A percentile compares a stretch with the other conserved stretches of the same genome.
These are phyloP conservation scores for Chamaecyparis obtusa DNA, from an alignment of 75 land plant genomes.

Conservation along the genomic window DNA sequence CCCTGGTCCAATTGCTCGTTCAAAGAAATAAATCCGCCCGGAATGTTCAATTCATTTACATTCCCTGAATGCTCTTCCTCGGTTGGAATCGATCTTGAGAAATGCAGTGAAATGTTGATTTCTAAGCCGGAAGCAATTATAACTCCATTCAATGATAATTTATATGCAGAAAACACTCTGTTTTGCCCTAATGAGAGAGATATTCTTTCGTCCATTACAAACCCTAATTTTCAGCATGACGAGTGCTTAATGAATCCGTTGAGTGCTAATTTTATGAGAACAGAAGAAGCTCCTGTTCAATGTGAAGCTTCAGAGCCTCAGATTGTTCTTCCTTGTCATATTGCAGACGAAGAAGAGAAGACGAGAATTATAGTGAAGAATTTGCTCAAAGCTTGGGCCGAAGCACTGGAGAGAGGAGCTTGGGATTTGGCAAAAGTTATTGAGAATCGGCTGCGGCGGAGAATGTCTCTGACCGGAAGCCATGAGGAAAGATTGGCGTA, in stretches of 20 bases:
- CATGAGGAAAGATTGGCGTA: background rate
- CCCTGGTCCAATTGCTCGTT: background rate
- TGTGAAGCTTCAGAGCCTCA: background rate
- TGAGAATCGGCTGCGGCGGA: background rate
- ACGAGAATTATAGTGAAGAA: background rate
- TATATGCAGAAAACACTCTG: background rate
- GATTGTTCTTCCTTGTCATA: background rate
- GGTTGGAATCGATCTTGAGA: background rate
- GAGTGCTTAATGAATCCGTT: background rate
- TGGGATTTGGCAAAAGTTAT: background rate
- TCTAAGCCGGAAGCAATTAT: background rate
- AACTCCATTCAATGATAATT: background rate
- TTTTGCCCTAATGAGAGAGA: background rate
- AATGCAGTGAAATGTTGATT: background rate
- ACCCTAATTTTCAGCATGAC: background rate
- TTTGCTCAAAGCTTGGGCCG: background rate
- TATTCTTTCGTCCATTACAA: background rate
- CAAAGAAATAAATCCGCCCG: background rate
- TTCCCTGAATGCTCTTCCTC: background rate
- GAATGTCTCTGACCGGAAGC: background rate
- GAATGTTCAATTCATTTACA: background rate
- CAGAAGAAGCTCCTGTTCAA: background rate
- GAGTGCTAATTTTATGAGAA: background rate
- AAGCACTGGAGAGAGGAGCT: background rate
- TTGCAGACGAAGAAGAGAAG: background rate